Percentiles rank a stretch among this genome's conserved stretches.
phyloP scores from a whole-genome alignment of 768 basidiomycete species.

The Gautieria morchelliformis region DNA sequence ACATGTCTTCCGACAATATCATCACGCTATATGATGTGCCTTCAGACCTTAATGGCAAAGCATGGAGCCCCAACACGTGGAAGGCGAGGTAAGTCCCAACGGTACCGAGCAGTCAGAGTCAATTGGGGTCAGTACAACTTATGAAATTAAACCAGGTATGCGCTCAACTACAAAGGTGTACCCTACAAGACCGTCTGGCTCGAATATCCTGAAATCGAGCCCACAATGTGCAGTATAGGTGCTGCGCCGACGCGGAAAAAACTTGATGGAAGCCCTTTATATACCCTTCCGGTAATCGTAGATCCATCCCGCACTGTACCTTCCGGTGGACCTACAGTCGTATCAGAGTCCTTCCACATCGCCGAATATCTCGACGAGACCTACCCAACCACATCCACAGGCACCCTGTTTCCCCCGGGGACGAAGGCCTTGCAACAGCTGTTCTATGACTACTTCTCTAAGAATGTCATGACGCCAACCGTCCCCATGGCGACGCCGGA shows the following conservation, averaged over 20 bases:
- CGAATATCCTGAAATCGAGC: constrained; percentile 14
- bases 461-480: constrained; percentile 32
- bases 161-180: constrained; percentile 32
- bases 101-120: constrained; percentile 4
- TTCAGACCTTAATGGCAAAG: constrained; percentile 14
- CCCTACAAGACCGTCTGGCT: constrained; percentile 28
- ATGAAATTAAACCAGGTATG: constrained; percentile 18
- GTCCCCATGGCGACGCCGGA: constrained; percentile 52
- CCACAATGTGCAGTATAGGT: constrained; percentile 11
- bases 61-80: constrained; percentile 27
- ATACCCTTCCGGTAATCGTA: constrained; percentile 42
- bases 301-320: constrained; percentile 32
- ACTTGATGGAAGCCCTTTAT: constrained; percentile 39
- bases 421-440: constrained; percentile 31
- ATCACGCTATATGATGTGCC: constrained; percentile 34
- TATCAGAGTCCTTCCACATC: constrained; percentile 38
- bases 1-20: background rate
- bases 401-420: constrained; percentile 28
- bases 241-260: constrained; percentile 16
- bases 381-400: constrained; percentile 37
- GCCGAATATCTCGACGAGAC: constrained; percentile 40
- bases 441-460: constrained; percentile 20
- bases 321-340: constrained; percentile 22
- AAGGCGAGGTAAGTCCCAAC: constrained; percentile 21
- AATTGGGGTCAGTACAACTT: background rate